Percentiles rank a stretch among this genome's conserved stretches.
Evolutionary conservation across 345 rosid genomes (phyloP).

Genomic region (Nasturtium officinale): DNA sequence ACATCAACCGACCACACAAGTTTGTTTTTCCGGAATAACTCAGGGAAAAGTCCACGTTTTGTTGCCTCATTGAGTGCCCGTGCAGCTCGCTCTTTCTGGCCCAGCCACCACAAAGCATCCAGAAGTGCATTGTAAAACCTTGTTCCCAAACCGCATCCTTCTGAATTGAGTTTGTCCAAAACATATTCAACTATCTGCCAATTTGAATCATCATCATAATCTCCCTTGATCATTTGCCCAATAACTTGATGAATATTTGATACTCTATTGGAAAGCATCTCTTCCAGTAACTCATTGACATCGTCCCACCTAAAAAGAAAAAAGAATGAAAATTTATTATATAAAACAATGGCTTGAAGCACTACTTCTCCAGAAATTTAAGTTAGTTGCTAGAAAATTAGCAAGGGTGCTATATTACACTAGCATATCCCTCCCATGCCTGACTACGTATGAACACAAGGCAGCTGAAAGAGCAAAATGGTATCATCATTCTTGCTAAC

Average conservation of each 20-base stretch:
- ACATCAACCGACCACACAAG: slow-evolving; percentile 87
- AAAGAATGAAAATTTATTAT: too few relatives aligned
- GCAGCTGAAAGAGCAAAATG: slow-evolving; percentile 22
- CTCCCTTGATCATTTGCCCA: slow-evolving; percentile 94
- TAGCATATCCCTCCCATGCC: slow-evolving; percentile 27
- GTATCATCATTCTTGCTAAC: slow-evolving; percentile 10
- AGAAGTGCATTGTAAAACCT: slow-evolving; percentile 88
- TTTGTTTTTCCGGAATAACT: slow-evolving; percentile 82
- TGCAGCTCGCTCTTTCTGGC: slow-evolving; percentile 86
- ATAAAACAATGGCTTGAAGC: neutral
- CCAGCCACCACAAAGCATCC: slow-evolving; percentile 97
- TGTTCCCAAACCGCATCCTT: slow-evolving; percentile 86
- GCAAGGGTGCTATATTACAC: neutral
- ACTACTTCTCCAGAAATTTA: slow-evolving; percentile 10
- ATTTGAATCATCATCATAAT: slow-evolving; percentile 79
- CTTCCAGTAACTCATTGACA: slow-evolving; percentile 72
- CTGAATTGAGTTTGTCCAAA: slow-evolving; percentile 80
- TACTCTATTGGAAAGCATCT: slow-evolving; percentile 71
- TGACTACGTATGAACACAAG: slow-evolving; percentile 13
- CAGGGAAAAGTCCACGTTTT: slow-evolving; percentile 87
- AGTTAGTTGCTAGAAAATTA: slow-evolving; percentile 8
- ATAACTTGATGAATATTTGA: slow-evolving; percentile 88
- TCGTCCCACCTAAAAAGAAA: slow-evolving; percentile 68
- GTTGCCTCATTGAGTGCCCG: slow-evolving; percentile 81
- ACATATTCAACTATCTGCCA: slow-evolving; percentile 97